These are phyloP conservation scores for Chlorella sorokiniana DNA, from an alignment of 139 green algal genomes.

Conservation along the genomic window DNA sequence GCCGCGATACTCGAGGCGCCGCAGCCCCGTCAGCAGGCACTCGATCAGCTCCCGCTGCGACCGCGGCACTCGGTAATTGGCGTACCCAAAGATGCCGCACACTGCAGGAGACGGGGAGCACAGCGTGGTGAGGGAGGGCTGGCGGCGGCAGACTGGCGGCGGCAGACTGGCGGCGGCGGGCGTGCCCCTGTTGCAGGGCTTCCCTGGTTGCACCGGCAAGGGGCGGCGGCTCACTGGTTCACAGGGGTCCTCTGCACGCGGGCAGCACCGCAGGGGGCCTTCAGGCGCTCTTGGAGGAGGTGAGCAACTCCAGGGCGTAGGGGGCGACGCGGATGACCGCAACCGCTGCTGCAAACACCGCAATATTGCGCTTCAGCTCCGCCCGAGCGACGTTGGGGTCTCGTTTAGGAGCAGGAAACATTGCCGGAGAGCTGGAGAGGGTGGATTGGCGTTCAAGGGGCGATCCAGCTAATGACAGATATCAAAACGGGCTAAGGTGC, in stretches of 20 bases:
- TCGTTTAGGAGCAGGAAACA: slow-evolving; percentile 56
- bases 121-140: background rate
- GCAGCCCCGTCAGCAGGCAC: slow-evolving; percentile 85
- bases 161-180: too few relatives aligned
- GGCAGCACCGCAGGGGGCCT: background rate
- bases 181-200: too few relatives aligned
- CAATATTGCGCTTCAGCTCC: slow-evolving; percentile 59
- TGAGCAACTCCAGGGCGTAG: slow-evolving; percentile 64
- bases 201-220: too few relatives aligned
- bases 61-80: slow-evolving; percentile 75
- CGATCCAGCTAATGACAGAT: too few relatives aligned
- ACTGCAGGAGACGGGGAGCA: slow-evolving; percentile 36
- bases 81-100: slow-evolving; percentile 98
- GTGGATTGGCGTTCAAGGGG: background rate
- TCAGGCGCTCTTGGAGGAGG: background rate
- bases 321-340: slow-evolving; percentile 52
- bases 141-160: background rate
- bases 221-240: background rate
- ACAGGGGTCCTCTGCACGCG: background rate
- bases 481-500: too few relatives aligned
- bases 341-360: slow-evolving; percentile 59
- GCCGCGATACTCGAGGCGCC: slow-evolving; percentile 95
- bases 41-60: slow-evolving; percentile 81
- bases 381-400: slow-evolving; percentile 59
- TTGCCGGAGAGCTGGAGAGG: background rate